Evolutionary conservation across 164 flowering plant species (phyloP).

Genomic region (Magnolia sinica): DNA sequence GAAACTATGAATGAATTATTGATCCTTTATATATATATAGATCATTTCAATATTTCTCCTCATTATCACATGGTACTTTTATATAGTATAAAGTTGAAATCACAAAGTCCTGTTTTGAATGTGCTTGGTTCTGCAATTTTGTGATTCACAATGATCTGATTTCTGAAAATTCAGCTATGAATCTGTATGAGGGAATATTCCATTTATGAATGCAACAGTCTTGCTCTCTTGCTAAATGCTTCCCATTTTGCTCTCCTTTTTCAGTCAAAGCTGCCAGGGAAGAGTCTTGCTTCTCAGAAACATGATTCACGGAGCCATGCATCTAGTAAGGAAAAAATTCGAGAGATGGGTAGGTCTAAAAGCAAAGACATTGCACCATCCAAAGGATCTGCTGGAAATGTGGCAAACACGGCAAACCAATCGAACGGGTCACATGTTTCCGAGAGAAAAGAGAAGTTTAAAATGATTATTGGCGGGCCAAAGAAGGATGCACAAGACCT

Average conservation of each 20-base stretch:
- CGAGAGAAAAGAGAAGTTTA: slow-evolving; percentile 84
- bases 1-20: no score
- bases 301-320: slow-evolving; percentile 29
- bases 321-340: slow-evolving; percentile 29
- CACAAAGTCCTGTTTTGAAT: neutral
- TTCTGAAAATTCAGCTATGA: no score
- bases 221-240: neutral
- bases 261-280: slow-evolving; percentile 59
- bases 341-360: slow-evolving; percentile 21
- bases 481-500: slow-evolving; percentile 68
- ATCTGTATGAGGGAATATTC: neutral
- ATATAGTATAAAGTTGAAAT: neutral
- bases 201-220: neutral
- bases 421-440: slow-evolving; percentile 49
- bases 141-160: neutral
- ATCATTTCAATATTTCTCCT: neutral
- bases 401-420: neutral
- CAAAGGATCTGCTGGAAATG: slow-evolving; percentile 23
- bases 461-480: slow-evolving; percentile 72
- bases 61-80: no score
- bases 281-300: slow-evolving; percentile 32
- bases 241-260: neutral
- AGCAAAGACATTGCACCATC: slow-evolving; percentile 30
- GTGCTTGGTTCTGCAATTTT: neutral
- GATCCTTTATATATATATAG: no score